phyloP scores from a whole-genome alignment of 352 stramenopile species.

The Aphanomyces stellatus region DNA sequence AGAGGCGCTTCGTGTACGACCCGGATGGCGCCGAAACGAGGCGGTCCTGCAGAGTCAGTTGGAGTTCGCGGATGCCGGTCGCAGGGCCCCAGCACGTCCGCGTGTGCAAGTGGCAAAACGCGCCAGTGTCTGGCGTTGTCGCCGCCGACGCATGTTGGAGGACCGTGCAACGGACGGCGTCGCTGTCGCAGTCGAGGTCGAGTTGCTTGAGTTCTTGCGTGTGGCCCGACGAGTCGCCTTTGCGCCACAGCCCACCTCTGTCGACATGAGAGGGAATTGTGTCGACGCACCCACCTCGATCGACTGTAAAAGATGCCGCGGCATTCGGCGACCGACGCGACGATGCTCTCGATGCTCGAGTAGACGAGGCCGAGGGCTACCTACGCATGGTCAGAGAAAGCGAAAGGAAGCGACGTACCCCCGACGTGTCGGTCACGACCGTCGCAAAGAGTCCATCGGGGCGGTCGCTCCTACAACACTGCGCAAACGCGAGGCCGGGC shows the following conservation, averaged over 20 bases:
- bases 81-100: conserved; percentile 91
- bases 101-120: conserved; percentile 84
- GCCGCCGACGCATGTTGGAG: conserved; percentile 38
- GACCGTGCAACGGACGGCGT: conserved; percentile 93
- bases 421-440: conserved; percentile 87
- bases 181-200: conserved; percentile 93
- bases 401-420: conserved; percentile 36
- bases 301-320: conserved; percentile 94
- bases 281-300: conserved; percentile 40
- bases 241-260: conserved; percentile 83
- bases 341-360: conserved; percentile 88
- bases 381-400: not conserved
- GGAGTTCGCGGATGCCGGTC: conserved; percentile 80
- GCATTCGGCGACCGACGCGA: conserved; percentile 78
- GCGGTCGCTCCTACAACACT: conserved; percentile 83
- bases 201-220: conserved; percentile 89
- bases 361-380: conserved; percentile 89
- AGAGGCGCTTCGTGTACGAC: conserved; percentile 95
- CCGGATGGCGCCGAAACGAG: conserved; percentile 83
- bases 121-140: conserved; percentile 24
- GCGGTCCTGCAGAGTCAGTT: conserved; percentile 81
- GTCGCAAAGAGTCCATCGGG: conserved; percentile 89
- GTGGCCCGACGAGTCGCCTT: conserved; percentile 93
- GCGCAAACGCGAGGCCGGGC: conserved; percentile 49
- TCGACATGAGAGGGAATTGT: not conserved